These are phyloP conservation scores for Heterobasidion irregulare DNA, from an alignment of 1,284 basidiomycete genomes.

Conservation along the genomic window DNA sequence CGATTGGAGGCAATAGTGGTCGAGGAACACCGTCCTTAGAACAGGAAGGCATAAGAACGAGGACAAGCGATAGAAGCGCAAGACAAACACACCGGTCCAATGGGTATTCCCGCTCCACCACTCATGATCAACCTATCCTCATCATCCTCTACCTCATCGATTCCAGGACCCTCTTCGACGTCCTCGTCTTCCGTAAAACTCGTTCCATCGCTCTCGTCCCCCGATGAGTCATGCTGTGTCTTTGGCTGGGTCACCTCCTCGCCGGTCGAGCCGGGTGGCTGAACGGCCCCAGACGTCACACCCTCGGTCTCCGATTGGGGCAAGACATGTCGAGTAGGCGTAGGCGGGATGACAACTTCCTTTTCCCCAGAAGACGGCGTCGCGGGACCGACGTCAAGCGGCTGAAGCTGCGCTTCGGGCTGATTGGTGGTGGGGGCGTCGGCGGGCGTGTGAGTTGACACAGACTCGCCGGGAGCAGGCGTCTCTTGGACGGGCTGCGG, in stretches of 20 bases:
- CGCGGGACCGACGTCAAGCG: constrained; percentile 18
- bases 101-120: constrained; percentile 78
- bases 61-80: constrained; percentile 2
- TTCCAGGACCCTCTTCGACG: constrained; percentile 33
- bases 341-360: constrained; percentile 43
- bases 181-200: constrained; percentile 39
- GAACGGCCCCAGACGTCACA: constrained; percentile 61
- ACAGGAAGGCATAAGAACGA: constrained; percentile 1
- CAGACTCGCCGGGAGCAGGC: constrained; percentile 6
- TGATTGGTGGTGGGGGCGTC: constrained; percentile 9
- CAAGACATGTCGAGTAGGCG: constrained; percentile 34
- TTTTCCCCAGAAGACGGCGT: constrained; percentile 16
- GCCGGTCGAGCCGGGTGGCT: constrained; percentile 61
- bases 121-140: constrained; percentile 74
- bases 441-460: constrained; percentile 8
- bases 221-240: constrained; percentile 18
- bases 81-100: constrained; percentile 53
- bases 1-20: constrained; percentile 76
- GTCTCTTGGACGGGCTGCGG: constrained; percentile 9
- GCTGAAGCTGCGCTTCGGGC: constrained; percentile 15
- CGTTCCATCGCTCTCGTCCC: constrained; percentile 35
- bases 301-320: constrained; percentile 51
- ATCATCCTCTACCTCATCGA: constrained; percentile 58
- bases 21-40: constrained; percentile 74
- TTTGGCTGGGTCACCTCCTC: constrained; percentile 29